Evolutionary conservation across 139 green algal species (phyloP).

Genomic region (Nannochloris sp.): DNA sequence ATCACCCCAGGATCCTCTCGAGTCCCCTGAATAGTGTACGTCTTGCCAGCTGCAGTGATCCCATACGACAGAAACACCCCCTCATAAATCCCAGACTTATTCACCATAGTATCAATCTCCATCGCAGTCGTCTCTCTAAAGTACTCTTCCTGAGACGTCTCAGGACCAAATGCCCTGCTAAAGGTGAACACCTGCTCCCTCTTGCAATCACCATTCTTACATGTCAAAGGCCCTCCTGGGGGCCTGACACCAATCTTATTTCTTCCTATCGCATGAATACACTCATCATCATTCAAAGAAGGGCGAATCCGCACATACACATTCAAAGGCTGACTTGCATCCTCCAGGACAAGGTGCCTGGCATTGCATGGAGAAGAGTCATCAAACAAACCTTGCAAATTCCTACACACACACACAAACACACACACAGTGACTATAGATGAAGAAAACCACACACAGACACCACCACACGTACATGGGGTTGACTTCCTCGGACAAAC

Average conservation of each 20-base stretch:
- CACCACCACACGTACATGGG: not conserved
- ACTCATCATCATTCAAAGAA: conserved; percentile 5
- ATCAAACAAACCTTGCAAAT: conserved; percentile 19
- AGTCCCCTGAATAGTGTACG: conserved; percentile 63
- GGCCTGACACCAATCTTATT: conserved; percentile 39
- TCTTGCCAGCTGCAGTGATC: conserved; percentile 72
- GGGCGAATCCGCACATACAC: conserved; percentile 47
- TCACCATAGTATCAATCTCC: conserved; percentile 31
- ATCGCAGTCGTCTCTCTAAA: conserved; percentile 25
- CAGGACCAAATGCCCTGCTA: conserved; percentile 38
- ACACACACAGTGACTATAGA: not conserved
- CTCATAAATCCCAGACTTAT: conserved; percentile 34
- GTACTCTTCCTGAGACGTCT: conserved; percentile 38
- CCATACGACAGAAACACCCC: conserved; percentile 72
- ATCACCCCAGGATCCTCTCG: conserved; percentile 48
- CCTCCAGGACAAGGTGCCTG: not conserved
- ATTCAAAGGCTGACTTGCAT: conserved; percentile 26
- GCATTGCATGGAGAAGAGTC: not conserved
- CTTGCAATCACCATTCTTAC: conserved; percentile 34
- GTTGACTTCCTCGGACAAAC: conserved; percentile 13
- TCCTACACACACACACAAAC: conserved; percentile 3
- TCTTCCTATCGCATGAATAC: conserved; percentile 38
- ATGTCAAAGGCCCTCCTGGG: conserved; percentile 33
- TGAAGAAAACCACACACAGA: not conserved
- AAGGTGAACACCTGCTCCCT: conserved; percentile 52